These are phyloP conservation scores for Irpex rosettiformis DNA, from an alignment of 1,284 basidiomycete species.

Conservation along the genomic window DNA sequence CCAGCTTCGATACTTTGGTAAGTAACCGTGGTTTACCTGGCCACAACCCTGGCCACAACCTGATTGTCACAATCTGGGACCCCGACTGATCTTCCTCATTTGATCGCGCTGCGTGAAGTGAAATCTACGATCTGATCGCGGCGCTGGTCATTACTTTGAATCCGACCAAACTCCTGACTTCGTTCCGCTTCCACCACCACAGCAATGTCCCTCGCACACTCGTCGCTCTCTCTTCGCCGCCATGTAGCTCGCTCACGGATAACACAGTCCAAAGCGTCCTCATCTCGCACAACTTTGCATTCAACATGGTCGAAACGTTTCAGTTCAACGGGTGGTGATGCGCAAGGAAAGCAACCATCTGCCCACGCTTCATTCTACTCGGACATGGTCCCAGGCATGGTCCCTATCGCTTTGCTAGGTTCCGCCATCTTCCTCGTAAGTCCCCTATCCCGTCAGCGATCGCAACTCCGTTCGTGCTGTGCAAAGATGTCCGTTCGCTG, in stretches of 20 bases:
- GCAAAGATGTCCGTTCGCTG: background rate
- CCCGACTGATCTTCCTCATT: too few relatives aligned
- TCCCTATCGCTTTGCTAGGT: slow-evolving; percentile 71
- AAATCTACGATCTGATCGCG: too few relatives aligned
- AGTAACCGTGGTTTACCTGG: too few relatives aligned
- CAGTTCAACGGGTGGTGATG: slow-evolving; percentile 3
- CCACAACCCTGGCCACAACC: too few relatives aligned
- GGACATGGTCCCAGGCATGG: slow-evolving; percentile 68
- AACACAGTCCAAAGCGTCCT: background rate
- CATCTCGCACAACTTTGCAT: slow-evolving; percentile 1
- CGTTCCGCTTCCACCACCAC: background rate
- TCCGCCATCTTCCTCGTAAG: slow-evolving; percentile 73
- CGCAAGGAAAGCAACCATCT: slow-evolving; percentile 28
- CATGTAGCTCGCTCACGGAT: slow-evolving; percentile 4
- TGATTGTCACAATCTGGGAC: too few relatives aligned
- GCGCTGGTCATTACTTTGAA: background rate
- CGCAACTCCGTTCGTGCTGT: background rate
- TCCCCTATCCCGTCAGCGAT: slow-evolving; percentile 9
- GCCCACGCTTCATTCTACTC: slow-evolving; percentile 64
- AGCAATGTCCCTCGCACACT: slow-evolving; percentile 7
- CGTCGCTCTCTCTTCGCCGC: background rate
- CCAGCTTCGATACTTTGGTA: too few relatives aligned
- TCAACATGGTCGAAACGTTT: slow-evolving; percentile 1
- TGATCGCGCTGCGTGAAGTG: too few relatives aligned
- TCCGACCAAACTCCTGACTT: background rate